A percentile compares a stretch with the other conserved stretches of the same genome.
phyloP scores from a whole-genome alignment of 108 stramenopile species.

The Cyclotella sp. region DNA sequence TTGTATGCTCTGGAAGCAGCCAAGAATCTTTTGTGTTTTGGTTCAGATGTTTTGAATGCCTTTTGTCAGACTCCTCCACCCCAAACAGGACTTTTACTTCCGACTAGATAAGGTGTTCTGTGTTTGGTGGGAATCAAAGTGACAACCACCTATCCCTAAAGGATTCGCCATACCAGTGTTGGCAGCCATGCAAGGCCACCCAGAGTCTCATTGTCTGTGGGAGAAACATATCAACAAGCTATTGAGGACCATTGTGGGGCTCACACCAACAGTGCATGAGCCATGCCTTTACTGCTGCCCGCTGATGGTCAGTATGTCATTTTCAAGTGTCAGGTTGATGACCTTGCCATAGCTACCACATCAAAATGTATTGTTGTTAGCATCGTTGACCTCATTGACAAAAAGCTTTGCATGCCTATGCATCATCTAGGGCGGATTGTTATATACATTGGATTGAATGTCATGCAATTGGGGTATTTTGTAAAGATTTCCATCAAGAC shows the following conservation, averaged over 20 bases:
- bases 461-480: conserved; percentile 31
- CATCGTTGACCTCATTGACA: conserved; percentile 8
- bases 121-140: neutral
- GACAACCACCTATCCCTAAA: neutral
- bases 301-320: neutral
- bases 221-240: conserved; percentile 18
- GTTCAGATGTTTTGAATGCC: conserved; percentile 16
- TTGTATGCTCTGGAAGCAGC: conserved; percentile 1
- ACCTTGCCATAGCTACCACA: conserved; percentile 2
- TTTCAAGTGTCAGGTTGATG: conserved; percentile 23
- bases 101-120: neutral
- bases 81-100: neutral
- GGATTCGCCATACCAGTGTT: conserved; percentile 9
- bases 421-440: conserved; percentile 32
- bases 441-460: conserved; percentile 49
- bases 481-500: neutral
- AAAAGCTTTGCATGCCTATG: conserved; percentile 11
- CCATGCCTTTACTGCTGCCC: neutral
- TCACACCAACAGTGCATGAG: neutral
- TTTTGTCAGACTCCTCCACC: neutral
- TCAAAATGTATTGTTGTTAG: neutral
- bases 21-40: neutral
- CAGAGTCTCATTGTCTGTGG: conserved; percentile 27
- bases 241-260: no score
- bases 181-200: conserved; percentile 26